Percentiles rank a stretch among this genome's conserved stretches.
These are phyloP conservation scores for Erodium trifolium DNA, from an alignment of 441 rosid species.

Conservation along the genomic window DNA sequence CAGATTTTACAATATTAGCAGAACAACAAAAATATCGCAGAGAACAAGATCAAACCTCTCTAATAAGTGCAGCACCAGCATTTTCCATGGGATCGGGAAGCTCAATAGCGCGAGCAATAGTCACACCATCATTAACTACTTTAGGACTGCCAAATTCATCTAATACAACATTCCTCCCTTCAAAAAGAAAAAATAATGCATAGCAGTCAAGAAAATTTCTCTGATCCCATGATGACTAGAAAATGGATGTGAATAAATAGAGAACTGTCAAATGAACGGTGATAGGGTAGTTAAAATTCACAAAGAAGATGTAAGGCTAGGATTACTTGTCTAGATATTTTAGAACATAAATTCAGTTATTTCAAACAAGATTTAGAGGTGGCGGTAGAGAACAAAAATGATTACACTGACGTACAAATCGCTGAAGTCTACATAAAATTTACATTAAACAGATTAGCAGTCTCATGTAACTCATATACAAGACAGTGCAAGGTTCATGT, in stretches of 20 bases:
- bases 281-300: background rate
- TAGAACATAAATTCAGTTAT: background rate
- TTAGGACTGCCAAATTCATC: constrained; percentile 37
- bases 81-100: constrained; percentile 19
- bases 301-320: background rate
- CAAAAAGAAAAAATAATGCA: constrained; percentile 9
- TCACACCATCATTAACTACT: constrained; percentile 77
- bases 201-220: constrained; percentile 4
- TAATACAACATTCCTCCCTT: constrained; percentile 92
- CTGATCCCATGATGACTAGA: constrained; percentile 12
- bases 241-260: background rate
- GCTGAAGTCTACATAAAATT: too few species aligned
- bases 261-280: background rate
- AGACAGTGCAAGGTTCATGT: background rate
- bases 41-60: background rate
- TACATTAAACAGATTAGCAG: background rate
- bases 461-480: background rate
- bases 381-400: too few species aligned
- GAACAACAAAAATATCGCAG: background rate
- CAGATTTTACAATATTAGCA: background rate
- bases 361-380: background rate
- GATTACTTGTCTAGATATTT: background rate
- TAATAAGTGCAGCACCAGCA: constrained; percentile 25
- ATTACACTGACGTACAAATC: background rate
- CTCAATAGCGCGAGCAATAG: constrained; percentile 84